Base-by-base conservation (phyloP, 768 basidiomycete genomes). In the Heimioporus sp. region DNA sequence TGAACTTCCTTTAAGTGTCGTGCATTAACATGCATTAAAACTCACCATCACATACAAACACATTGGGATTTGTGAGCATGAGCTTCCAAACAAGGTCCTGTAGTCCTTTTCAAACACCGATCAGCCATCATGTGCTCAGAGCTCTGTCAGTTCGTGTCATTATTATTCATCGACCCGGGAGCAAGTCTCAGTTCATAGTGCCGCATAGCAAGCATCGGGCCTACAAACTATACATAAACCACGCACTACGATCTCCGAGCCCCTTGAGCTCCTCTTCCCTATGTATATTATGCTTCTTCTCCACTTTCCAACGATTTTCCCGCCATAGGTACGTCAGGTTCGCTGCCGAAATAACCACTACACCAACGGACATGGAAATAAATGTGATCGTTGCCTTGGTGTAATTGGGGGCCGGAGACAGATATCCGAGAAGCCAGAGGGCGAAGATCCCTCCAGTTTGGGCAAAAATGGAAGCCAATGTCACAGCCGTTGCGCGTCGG, bases 361-460 rank as follows among this genome's bases (percentile, higher is more conserved):
- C 24, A 24, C 24, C 54, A 1, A 73, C 59, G 0, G 78, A 75
- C 69, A 73, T 67, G 46, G 54, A 58, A 5, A 72, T 59, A 39
- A 65, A 64, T 11, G 64, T 65, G 46, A 68, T 52, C 1, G 78
- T 77, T 0, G 79, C 83, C 35, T 70, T 66, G 2, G 58, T 73
- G 57, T 82, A 83, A n/a, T 70, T 49, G 4, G 82, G 81, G 0
- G 74, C 68, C 0, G 76, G 65, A 7, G 80, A 82, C 3, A 83
- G 62, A 4, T 56, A 57, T 13, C 80, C 82, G 19, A 83, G 62
- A 2, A 84, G 73, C 82, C 82, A 85, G 0, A 81, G 82, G 2
- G 77, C 72, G 20, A 85, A 75, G 47, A 85, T 82, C 2, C 81
- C 81, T 2, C 82, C 81, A 0, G 72, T 65, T 60, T 85, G 83